These are phyloP conservation scores for Litsea cubeba DNA, from an alignment of 164 flowering plant genomes.

Conservation along the genomic window DNA sequence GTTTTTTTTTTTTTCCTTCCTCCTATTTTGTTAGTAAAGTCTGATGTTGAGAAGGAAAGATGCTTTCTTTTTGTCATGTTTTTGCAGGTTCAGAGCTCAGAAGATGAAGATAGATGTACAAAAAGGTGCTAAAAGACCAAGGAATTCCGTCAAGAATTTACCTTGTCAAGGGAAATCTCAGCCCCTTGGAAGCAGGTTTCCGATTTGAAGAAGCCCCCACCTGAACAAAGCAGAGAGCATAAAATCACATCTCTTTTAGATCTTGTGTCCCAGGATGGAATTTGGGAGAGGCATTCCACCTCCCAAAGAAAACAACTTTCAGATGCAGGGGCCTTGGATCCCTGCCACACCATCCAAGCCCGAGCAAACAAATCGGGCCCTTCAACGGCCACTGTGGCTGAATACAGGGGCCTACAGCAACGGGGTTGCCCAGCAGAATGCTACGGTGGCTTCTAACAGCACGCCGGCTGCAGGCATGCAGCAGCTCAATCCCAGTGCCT, in stretches of 20 bases:
- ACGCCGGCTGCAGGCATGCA: not conserved
- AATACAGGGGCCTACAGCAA: not conserved
- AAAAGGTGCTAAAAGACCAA: slow-evolving; percentile 1
- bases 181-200: not conserved
- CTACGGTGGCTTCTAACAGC: not conserved
- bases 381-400: not conserved
- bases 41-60: not conserved
- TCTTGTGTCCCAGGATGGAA: slow-evolving; percentile 12
- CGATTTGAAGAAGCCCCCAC: not conserved
- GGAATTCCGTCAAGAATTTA: not conserved
- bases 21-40: not conserved
- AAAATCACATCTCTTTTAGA: slow-evolving; percentile 7
- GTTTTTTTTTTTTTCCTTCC: not conserved
- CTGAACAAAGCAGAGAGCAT: not conserved
- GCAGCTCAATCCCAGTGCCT: not conserved
- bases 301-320: not conserved
- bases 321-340: slow-evolving; percentile 13
- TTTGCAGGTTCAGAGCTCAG: not conserved
- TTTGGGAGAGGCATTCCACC: slow-evolving; percentile 6
- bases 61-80: not conserved
- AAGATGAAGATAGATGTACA: not conserved
- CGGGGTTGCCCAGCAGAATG: slow-evolving; percentile 1
- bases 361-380: slow-evolving; percentile 8
- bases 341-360: slow-evolving; percentile 20
- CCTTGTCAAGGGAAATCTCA: not conserved